Evolutionary conservation across 768 basidiomycete species (phyloP).

Genomic region (Tricholoma saponaceum): DNA sequence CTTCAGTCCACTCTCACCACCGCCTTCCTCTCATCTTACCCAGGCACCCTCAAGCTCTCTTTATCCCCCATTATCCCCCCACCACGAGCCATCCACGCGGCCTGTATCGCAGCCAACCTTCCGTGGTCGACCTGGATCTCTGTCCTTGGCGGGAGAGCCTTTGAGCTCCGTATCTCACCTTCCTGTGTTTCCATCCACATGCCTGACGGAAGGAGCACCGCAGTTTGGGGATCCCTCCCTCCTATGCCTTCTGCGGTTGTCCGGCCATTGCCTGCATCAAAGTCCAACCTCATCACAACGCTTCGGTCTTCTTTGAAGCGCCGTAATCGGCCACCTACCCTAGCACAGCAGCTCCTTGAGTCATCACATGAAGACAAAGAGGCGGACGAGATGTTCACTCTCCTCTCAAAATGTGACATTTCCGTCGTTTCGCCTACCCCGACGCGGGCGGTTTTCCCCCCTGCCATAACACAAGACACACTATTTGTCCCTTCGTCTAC

Average conservation of each 20-base stretch:
- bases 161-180: constrained; percentile 30
- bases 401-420: constrained; percentile 23
- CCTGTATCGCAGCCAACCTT: constrained; percentile 29
- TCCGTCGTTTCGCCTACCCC: constrained; percentile 31
- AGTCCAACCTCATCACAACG: constrained; percentile 12
- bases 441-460: constrained; percentile 19
- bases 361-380: constrained; percentile 24
- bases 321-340: constrained; percentile 20
- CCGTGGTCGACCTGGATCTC: constrained; percentile 34
- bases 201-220: constrained; percentile 21
- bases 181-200: constrained; percentile 20
- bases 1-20: constrained; percentile 28
- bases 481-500: background rate
- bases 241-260: no score
- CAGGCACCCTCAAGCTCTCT: constrained; percentile 18
- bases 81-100: constrained; percentile 30
- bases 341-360: constrained; percentile 31
- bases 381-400: constrained; percentile 32
- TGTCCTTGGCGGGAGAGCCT: constrained; percentile 28
- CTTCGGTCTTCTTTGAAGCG: constrained; percentile 16
- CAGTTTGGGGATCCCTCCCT: constrained; percentile 19
- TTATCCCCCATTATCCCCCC: constrained; percentile 25
- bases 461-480: constrained; percentile 3
- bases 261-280: background rate
- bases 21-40: constrained; percentile 11